Evolutionary conservation across 495 filamentous ascomycete genomes (phyloP).

Genomic region (Platismatia glauca): DNA sequence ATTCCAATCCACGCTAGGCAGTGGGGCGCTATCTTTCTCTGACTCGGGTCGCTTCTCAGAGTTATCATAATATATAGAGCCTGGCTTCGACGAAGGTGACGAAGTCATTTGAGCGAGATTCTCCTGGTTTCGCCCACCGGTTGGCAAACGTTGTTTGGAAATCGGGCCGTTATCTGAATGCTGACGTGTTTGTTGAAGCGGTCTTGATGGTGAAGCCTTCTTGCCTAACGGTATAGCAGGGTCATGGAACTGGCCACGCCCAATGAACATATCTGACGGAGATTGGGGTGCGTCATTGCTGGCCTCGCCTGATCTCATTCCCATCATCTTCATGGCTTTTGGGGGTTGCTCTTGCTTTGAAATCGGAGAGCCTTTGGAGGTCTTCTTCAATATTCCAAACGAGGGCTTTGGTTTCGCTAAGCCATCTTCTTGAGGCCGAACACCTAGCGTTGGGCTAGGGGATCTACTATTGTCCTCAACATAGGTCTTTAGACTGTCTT

Average conservation of each 20-base stretch:
- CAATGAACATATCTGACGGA: slow-evolving; percentile 13
- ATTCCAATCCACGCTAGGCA: slow-evolving; percentile 7
- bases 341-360: slow-evolving; percentile 40
- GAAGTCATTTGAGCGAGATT: slow-evolving; percentile 7
- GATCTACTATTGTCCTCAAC: slow-evolving; percentile 58
- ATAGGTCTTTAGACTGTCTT: slow-evolving; percentile 69
- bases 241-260: slow-evolving; percentile 14
- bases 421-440: slow-evolving; percentile 36
- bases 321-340: slow-evolving; percentile 66
- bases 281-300: slow-evolving; percentile 7
- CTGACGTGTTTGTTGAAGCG: slow-evolving; percentile 12
- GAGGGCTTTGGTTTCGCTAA: slow-evolving; percentile 44
- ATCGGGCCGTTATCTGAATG: slow-evolving; percentile 5
- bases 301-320: slow-evolving; percentile 34
- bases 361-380: slow-evolving; percentile 51
- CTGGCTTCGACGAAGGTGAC: slow-evolving; percentile 16
- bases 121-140: slow-evolving; percentile 7
- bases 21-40: slow-evolving; percentile 1
- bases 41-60: slow-evolving; percentile 9
- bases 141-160: slow-evolving; percentile 7
- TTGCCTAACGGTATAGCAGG: slow-evolving; percentile 10
- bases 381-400: slow-evolving; percentile 61
- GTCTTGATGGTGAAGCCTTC: slow-evolving; percentile 1
- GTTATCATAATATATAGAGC: slow-evolving; percentile 17
- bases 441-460: slow-evolving; percentile 38